Base-by-base conservation (phyloP, 2,329 filamentous ascomycete species). In the Magnaporthiopsis poae region DNA sequence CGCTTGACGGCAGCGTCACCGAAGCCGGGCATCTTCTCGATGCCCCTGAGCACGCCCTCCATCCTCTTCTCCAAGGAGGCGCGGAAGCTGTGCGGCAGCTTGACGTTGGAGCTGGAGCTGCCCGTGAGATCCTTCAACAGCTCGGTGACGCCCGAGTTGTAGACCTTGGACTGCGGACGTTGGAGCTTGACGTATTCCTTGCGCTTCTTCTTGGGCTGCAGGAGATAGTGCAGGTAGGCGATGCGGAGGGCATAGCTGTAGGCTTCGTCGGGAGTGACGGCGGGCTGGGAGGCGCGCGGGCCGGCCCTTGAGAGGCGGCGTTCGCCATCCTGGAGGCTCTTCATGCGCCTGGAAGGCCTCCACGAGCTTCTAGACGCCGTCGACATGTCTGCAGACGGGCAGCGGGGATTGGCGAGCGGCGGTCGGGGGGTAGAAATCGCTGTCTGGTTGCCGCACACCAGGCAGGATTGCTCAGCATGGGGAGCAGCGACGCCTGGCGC, bases 181-280 rank as follows among this genome's bases (percentile, higher is more conserved):
- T 88, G 80, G 70, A 84, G 74, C 78, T 87, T 79, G 60, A 95
- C 87, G 84, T 92, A 96, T 80, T 96, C 92, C 74, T 94, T 90
- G 74, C 92, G 87, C 78, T 94, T 95, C 73, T 91, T 86, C 74
- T 92, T 90, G 69, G 95, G 94, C 76, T 96, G 92, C 65, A 99
- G 85, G 61, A 98, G 88, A 77, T 99, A 96, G 77, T 94, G 85
- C 67, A 99, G 89, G 78, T 92, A 97, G 71, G 94, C 94, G 71
- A 91, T 88, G 69, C 95, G 90, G 66, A 99, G 86, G 72, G 93
- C 92, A 79, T 92, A 96, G 69, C 88, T 90, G 79, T 96, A 96
- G 74, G 92, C 93, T 78, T 97, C 92, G 72, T 96, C 90, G 75
- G 86, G 82, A 71, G 82, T 83, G 70, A 88, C 81, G 66, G 80